Evolutionary conservation across 306 rosid species (phyloP), one percentile per base, ranked within the genome.

Genomic region (Lotus japonicus): DNA sequence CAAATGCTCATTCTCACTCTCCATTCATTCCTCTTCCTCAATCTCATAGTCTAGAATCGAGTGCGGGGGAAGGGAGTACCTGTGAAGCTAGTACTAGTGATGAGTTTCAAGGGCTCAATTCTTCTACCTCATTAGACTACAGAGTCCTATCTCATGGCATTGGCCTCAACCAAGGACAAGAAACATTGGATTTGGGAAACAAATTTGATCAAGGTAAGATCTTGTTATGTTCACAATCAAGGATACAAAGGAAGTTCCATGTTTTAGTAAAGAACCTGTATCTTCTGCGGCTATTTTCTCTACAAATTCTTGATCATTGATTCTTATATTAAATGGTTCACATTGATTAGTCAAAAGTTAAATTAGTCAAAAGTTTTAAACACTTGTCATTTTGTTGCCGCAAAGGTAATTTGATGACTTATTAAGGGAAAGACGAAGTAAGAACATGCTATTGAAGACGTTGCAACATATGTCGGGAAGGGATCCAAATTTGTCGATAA

Each of bases 41-140:
- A 4, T n/a, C 52, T 44, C 70, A 44, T 13, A 26, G 63, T 39
- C 64, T 59, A 42, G 83, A 85, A 66, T 58, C 72, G 12, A 78
- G 86, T 67, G 63, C 71, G 13, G 77, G 46, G 38, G 84, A 78
- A 66, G 83, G 77, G 2, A 82, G 67, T 73, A 63, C 71, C 17
- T 75, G 46, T 49, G 84, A 78, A 66, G 83, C 79, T 4, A 82
- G 67, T 49, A 75, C 81, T 0, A 67, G 79, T 51, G 77, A 70
- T 13, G 84, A 83, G 48, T 11, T 69, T 58, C 83, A 71, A 39
- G 77, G 59, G 12, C 33, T 28, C 9, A 49, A 73, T 66, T 58
- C 80, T 64, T 56, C 75, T 9, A 16, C 58, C 41, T 48, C 64
- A 44, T 66, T 76, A 11, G 82, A 79, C 48, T 42, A 36, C 41